These are phyloP conservation scores for Artemisia tridentata DNA, from an alignment of 129 eudicot species.

Conservation along the genomic window DNA sequence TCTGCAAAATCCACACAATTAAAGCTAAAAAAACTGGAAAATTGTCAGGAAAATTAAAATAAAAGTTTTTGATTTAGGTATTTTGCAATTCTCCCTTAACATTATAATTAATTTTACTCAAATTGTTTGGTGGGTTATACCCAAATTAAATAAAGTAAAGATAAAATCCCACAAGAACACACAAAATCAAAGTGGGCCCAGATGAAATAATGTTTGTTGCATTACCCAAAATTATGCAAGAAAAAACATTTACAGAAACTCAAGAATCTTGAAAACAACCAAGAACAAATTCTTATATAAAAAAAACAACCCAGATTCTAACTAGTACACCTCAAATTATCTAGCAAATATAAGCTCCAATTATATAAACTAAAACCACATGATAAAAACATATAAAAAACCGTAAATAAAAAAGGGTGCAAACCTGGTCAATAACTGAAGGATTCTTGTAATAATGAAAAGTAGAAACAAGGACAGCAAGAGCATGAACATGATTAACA, in stretches of 20 bases:
- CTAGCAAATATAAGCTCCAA: not conserved
- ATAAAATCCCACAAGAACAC: no score
- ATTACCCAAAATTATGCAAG: conserved; percentile 13
- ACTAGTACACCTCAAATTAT: conserved; percentile 7
- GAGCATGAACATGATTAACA: conserved; percentile 90
- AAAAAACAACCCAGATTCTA: not conserved
- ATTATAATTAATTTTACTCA: no score
- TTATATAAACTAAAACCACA: not conserved
- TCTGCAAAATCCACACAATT: no score
- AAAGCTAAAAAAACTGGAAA: no score
- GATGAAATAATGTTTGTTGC: conserved; percentile 6
- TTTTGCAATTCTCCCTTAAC: no score
- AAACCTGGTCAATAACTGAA: conserved; percentile 84
- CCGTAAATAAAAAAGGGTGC: not conserved
- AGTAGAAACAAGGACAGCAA: conserved; percentile 75
- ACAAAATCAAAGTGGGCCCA: no score
- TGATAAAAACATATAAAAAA: not conserved
- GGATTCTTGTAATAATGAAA: conserved; percentile 72
- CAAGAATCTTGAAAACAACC: not conserved
- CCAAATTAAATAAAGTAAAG: no score
- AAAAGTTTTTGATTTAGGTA: no score
- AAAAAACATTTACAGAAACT: conserved; percentile 4
- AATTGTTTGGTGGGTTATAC: no score
- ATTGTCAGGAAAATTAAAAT: no score
- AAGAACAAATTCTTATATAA: not conserved